These are phyloP conservation scores for Coccomyxa subellipsoidea DNA, from an alignment of 163 green algal species.

Conservation along the genomic window DNA sequence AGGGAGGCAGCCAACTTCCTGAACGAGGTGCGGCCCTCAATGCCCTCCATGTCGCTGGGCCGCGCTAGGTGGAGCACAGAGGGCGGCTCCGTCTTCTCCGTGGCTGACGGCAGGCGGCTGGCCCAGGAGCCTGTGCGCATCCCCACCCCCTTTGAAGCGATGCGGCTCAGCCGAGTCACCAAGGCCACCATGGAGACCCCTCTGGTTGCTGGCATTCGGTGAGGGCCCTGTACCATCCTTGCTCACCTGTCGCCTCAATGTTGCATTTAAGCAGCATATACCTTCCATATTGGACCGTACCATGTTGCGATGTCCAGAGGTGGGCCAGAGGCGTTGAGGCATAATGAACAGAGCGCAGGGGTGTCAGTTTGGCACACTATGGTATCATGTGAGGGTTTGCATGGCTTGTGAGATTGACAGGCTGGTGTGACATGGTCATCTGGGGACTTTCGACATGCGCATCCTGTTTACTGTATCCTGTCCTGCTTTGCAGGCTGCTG, in stretches of 20 bases:
- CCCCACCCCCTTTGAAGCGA: constrained; percentile 40
- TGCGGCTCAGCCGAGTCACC: constrained; percentile 14
- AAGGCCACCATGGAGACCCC: constrained; percentile 27
- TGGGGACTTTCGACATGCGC: too few species aligned
- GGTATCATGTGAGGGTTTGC: too few species aligned
- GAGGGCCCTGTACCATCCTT: neutral
- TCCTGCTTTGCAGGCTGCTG: constrained; percentile 35
- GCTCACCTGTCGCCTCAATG: too few species aligned
- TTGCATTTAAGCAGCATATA: too few species aligned
- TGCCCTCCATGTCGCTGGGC: neutral
- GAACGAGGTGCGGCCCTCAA: neutral
- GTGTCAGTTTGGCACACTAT: too few species aligned
- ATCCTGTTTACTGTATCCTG: too few species aligned
- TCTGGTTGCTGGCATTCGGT: neutral
- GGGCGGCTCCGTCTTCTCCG: constrained; percentile 49
- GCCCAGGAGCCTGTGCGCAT: constrained; percentile 28
- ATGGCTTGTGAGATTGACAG: constrained; percentile 8
- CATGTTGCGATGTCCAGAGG: too few species aligned
- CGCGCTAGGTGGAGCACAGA: constrained; percentile 29
- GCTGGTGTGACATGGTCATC: too few species aligned
- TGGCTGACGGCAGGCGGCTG: constrained; percentile 43
- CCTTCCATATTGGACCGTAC: too few species aligned
- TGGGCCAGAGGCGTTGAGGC: too few species aligned
- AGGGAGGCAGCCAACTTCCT: neutral
- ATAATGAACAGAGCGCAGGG: too few species aligned